Conservation (phyloP, 2,329 filamentous ascomycete species). For the Apiospora arundinis region DNA sequence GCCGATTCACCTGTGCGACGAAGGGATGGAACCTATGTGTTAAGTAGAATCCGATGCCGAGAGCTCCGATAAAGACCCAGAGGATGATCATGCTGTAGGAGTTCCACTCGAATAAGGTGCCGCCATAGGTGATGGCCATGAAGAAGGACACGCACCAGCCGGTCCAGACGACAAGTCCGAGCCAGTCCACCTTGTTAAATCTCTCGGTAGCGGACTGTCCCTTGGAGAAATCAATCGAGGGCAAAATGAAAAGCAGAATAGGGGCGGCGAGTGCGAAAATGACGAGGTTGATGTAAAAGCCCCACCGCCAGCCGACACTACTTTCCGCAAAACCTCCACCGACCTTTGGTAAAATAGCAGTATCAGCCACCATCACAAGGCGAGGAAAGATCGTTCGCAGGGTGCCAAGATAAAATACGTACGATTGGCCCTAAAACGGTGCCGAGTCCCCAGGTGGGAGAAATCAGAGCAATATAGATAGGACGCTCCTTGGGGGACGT, state of each 20-base stretch:
- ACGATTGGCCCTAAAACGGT: conserved; percentile 52
- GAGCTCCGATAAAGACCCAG: conserved; percentile 49
- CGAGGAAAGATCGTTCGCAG: too few species aligned
- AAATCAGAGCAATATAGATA: conserved; percentile 30
- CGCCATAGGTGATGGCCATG: conserved; percentile 57
- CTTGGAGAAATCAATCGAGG: conserved; percentile 29
- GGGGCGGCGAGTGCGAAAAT: conserved; percentile 46
- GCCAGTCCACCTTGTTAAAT: conserved; percentile 48
- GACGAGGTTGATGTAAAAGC: conserved; percentile 63
- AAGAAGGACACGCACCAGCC: conserved; percentile 48
- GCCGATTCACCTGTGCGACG: conserved; percentile 40
- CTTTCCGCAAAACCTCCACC: conserved; percentile 53
- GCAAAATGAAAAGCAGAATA: conserved; percentile 42
- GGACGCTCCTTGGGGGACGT: conserved; percentile 33
- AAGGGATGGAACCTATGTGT: conserved; percentile 47
- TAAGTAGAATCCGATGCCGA: conserved; percentile 48
- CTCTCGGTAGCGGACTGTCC: conserved; percentile 34
- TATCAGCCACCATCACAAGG: neutral
- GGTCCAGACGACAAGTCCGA: conserved; percentile 51
- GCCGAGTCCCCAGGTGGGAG: conserved; percentile 49
- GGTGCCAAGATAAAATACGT: neutral
- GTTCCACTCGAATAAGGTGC: conserved; percentile 53
- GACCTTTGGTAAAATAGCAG: conserved; percentile 30
- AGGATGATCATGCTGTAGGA: conserved; percentile 50
- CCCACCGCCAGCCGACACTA: conserved; percentile 51